Evolutionary conservation across 768 basidiomycete species (phyloP).

Genomic region (Lenzites betulinus): DNA sequence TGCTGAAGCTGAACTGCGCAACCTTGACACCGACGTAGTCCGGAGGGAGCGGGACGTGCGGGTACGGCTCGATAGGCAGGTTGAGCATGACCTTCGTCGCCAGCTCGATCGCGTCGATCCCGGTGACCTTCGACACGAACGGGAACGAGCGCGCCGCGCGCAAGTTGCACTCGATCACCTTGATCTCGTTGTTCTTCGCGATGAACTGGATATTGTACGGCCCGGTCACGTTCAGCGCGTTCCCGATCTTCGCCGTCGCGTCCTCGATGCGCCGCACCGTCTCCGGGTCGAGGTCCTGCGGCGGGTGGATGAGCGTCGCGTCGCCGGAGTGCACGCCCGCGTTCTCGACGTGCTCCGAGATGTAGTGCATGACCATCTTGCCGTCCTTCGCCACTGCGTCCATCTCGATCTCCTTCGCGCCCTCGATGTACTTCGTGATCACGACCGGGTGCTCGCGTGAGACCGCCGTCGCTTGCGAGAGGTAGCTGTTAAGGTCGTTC

Average conservation of each 20-base stretch:
- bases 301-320: slow-evolving; percentile 96
- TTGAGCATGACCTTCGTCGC: slow-evolving; percentile 99
- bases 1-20: slow-evolving; percentile 98
- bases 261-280: slow-evolving; percentile 96
- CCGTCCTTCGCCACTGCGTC: slow-evolving; percentile 97
- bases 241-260: slow-evolving; percentile 96
- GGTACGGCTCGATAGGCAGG: slow-evolving; percentile 87
- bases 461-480: slow-evolving; percentile 93
- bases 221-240: slow-evolving; percentile 96
- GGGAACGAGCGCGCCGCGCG: slow-evolving; percentile 98
- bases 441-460: slow-evolving; percentile 97
- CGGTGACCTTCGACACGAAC: slow-evolving; percentile 98
- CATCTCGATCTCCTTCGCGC: slow-evolving; percentile 99
- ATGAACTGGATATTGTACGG: slow-evolving; percentile 99
- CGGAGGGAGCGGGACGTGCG: slow-evolving; percentile 79
- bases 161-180: slow-evolving; percentile 99
- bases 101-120: slow-evolving; percentile 97
- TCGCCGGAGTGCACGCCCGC: slow-evolving; percentile 99
- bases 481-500: slow-evolving; percentile 88
- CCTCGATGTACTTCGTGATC: slow-evolving; percentile 98
- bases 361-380: slow-evolving; percentile 99
- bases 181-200: slow-evolving; percentile 99
- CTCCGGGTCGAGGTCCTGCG: slow-evolving; percentile 96
- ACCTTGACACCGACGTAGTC: slow-evolving; percentile 99
- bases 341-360: slow-evolving; percentile 99